Conservation (phyloP, 805 yeast genomes). For the Lachancea dasiensis region DNA sequence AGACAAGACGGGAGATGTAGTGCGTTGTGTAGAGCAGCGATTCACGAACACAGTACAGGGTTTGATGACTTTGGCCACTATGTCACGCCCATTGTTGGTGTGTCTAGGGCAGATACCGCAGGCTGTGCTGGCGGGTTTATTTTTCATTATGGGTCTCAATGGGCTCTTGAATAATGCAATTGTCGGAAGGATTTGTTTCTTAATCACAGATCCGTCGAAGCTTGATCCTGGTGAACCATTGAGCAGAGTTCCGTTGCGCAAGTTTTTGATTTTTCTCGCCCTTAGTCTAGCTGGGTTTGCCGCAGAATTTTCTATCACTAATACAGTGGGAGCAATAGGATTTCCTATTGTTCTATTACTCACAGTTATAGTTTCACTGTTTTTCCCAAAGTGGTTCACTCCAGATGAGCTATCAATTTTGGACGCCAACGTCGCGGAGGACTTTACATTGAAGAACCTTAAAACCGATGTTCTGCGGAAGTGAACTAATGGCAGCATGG, state of each 20-base stretch:
- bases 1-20: slow-evolving; percentile 29
- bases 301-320: slow-evolving; percentile 78
- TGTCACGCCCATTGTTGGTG: slow-evolving; percentile 79
- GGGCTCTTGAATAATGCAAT: slow-evolving; percentile 68
- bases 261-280: slow-evolving; percentile 46
- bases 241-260: slow-evolving; percentile 28
- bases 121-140: slow-evolving; percentile 86
- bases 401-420: slow-evolving; percentile 51
- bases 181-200: slow-evolving; percentile 52
- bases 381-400: slow-evolving; percentile 60
- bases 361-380: slow-evolving; percentile 56
- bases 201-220: slow-evolving; percentile 52
- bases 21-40: slow-evolving; percentile 80
- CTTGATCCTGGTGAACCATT: slow-evolving; percentile 31
- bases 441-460: slow-evolving; percentile 45
- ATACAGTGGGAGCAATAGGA: slow-evolving; percentile 87
- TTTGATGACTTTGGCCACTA: slow-evolving; percentile 71
- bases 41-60: slow-evolving; percentile 85
- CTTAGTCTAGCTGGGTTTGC: slow-evolving; percentile 64
- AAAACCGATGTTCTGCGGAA: slow-evolving; percentile 6
- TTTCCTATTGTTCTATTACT: slow-evolving; percentile 78
- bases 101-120: slow-evolving; percentile 86
- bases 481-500: background rate
- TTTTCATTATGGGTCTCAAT: slow-evolving; percentile 86
- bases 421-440: slow-evolving; percentile 62